These are phyloP conservation scores for Aspergillus fumigatiaffinis DNA, from an alignment of 2,329 filamentous ascomycete genomes.

Conservation along the genomic window DNA sequence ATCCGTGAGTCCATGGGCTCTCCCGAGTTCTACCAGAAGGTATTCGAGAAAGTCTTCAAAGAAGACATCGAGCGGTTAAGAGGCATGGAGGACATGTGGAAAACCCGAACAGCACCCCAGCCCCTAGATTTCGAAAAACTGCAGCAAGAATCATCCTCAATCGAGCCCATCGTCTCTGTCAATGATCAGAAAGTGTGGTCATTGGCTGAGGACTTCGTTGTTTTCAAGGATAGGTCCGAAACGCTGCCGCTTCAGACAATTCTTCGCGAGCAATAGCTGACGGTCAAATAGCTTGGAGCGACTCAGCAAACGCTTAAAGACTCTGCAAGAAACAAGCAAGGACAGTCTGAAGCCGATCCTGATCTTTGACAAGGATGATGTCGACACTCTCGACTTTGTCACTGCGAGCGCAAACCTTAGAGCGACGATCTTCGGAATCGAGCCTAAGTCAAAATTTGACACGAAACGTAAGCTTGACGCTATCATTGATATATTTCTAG, in stretches of 20 bases:
- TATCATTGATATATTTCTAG: background rate
- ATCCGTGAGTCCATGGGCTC: slow-evolving; percentile 80
- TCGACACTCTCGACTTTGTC: slow-evolving; percentile 92
- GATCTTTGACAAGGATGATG: slow-evolving; percentile 94
- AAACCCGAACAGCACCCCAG: slow-evolving; percentile 69
- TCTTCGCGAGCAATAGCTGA: slow-evolving; percentile 8
- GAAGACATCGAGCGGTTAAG: slow-evolving; percentile 77
- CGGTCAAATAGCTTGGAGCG: slow-evolving; percentile 57
- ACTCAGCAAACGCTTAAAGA: slow-evolving; percentile 68
- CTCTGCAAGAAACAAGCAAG: slow-evolving; percentile 54
- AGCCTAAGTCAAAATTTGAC: slow-evolving; percentile 85
- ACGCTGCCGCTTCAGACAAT: background rate
- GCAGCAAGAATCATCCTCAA: slow-evolving; percentile 48
- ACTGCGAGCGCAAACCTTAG: slow-evolving; percentile 85
- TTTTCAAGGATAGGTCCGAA: slow-evolving; percentile 72
- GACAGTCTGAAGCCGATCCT: slow-evolving; percentile 55
- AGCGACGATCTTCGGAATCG: slow-evolving; percentile 84
- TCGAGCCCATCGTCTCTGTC: slow-evolving; percentile 52
- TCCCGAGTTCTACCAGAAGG: slow-evolving; percentile 67
- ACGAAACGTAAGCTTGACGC: slow-evolving; percentile 62
- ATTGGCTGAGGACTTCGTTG: slow-evolving; percentile 75
- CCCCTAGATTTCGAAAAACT: slow-evolving; percentile 66
- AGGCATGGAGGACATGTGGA: slow-evolving; percentile 97
- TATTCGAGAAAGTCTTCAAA: slow-evolving; percentile 92
- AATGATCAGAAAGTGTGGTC: slow-evolving; percentile 77